Percentiles rank a stretch among this genome's conserved stretches.
These are phyloP conservation scores for Aspergillus ochraceus DNA, from an alignment of 2,329 filamentous ascomycete genomes.

Conservation along the genomic window DNA sequence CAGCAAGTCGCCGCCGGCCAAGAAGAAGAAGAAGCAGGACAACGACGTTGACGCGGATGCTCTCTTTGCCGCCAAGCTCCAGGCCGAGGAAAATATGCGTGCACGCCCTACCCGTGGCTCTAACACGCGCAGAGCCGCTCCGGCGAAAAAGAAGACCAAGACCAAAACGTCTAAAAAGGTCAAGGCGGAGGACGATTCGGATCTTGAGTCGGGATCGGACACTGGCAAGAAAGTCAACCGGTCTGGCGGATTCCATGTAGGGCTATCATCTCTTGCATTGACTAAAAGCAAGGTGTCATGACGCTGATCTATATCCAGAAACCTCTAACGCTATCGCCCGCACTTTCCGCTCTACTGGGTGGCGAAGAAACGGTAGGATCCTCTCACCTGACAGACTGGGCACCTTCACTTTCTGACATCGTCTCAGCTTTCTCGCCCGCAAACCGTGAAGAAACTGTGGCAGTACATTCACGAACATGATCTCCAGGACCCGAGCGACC, in stretches of 20 bases:
- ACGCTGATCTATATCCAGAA: constrained; percentile 34
- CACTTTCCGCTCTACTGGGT: constrained; percentile 45
- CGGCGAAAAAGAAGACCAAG: constrained; percentile 64
- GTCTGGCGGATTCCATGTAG: constrained; percentile 85
- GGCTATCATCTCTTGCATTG: not conserved
- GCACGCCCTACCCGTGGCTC: constrained; percentile 76
- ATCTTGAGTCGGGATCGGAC: constrained; percentile 64
- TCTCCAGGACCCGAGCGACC: constrained; percentile 87
- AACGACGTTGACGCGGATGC: constrained; percentile 77
- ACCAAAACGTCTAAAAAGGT: constrained; percentile 65
- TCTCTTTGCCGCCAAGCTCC: constrained; percentile 79
- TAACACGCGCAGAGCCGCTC: constrained; percentile 57
- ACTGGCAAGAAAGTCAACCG: constrained; percentile 64
- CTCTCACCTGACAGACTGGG: not conserved
- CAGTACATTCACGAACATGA: constrained; percentile 86
- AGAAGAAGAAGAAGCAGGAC: constrained; percentile 66
- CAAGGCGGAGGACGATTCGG: constrained; percentile 76
- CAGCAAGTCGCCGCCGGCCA: constrained; percentile 46
- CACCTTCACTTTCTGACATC: constrained; percentile 18
- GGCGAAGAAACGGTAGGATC: constrained; percentile 45
- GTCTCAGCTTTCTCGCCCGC: constrained; percentile 78
- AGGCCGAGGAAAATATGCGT: constrained; percentile 84
- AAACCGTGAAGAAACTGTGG: constrained; percentile 97
- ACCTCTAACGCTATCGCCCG: constrained; percentile 47
- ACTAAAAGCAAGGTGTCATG: not conserved